Evolutionary conservation across 805 yeast genomes (phyloP), one percentile per base, ranked within the genome.

Genomic region (Suhomyces faveliae): DNA sequence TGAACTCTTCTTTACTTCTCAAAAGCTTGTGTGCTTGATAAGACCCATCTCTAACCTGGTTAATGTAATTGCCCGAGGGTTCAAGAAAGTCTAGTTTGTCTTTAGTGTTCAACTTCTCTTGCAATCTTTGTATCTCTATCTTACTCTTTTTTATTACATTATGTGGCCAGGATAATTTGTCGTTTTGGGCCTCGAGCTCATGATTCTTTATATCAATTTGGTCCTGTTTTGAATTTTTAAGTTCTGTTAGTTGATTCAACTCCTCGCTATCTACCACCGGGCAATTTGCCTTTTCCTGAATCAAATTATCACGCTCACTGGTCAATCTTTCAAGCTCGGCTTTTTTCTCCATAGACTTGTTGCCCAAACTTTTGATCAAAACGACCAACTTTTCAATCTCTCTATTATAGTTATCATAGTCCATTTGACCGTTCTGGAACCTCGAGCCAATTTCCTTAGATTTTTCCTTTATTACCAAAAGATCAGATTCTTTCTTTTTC

Each of bases 11-110:
- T 17, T 69, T 55, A 11, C 67, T 53, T 41, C 85, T 70, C 38
- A 85, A 60, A 12, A 68, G 56, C 22, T 60, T 50, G 50, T 71
- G 77, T 0, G 67, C 71, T 4, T 56, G 51, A 47, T 61, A 66
- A 2, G 83, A 71, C 7, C 80, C 77, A 13, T 64, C 69, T 38
- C 62, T 51, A 37, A 77, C 60, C 20, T 70, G 72, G 21, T 61
- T 63, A 19, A 62, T 51, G 35, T 68, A 59, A 21, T 68, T 61
- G 1, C 59, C 51, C 15, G 49, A 40, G 33, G 58, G 50, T 17
- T 77, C 76, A 20, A 85, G 60, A 3, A 80, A 56, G 12, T 68
- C 70, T 2, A 85, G 58, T 55, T 77, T 76, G 60, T 85, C 91
- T 11, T 70, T 74, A 7, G 80, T 70, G 23, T 62, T 62, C 27